Evolutionary conservation across 305 asterid species (phyloP), one percentile per base, ranked within the genome.

Genomic region (Caryopteris hybrid): DNA sequence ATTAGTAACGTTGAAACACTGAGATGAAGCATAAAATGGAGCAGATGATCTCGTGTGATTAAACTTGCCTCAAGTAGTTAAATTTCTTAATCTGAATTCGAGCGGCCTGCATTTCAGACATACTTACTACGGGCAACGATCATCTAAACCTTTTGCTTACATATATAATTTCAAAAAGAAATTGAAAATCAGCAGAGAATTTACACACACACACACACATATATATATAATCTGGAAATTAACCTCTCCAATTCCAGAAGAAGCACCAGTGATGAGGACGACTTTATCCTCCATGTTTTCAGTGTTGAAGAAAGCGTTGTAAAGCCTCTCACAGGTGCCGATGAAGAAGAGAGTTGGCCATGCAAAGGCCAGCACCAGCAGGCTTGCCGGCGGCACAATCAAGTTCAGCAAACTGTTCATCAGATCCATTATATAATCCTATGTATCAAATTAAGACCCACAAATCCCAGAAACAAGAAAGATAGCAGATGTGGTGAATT

Each of bases 161-260:
- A 21, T 8, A 20, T 10, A 1, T 7, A 4, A 4, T 2, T 27
- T 27, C 2, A 4, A 33, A 33, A 7, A 33, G 38, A 25, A 25
- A 25, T n/a, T n/a, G n/a, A 27, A 27, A 27, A 5, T 27, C 33
- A 27, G 33, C 33, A 27, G 33, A 27, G 33, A 2, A 2, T 14
- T n/a, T n/a, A n/a, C n/a, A n/a, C n/a, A n/a, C n/a, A n/a, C n/a
- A n/a, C n/a, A n/a, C n/a, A n/a, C n/a, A n/a, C n/a, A n/a, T n/a
- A n/a, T n/a, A n/a, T n/a, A n/a, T n/a, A n/a, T n/a, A n/a, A n/a
- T n/a, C n/a, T n/a, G n/a, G n/a, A n/a, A n/a, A n/a, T n/a, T n/a
- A n/a, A n/a, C 99, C 95, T 93, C 99, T 64, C 97, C 99, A 18
- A 93, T 86, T 1, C 96, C 99, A 42, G 97, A 91, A 69, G 97